Evolutionary conservation across 176 grass and related monocot species (phyloP).

Genomic region (Poa annua): DNA sequence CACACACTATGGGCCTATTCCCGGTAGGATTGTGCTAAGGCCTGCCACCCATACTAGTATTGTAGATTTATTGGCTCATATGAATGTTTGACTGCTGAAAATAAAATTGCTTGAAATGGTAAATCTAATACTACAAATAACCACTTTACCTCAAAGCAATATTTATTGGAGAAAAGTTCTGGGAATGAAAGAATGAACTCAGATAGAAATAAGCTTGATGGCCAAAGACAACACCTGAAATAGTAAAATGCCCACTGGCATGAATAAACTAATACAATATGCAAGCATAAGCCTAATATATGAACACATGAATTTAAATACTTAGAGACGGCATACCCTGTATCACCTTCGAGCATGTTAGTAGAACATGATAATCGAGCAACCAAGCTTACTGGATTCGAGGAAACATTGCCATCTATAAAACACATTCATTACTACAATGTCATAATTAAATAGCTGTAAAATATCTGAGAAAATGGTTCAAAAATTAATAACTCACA

Average conservation of each 20-base stretch:
- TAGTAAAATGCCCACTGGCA: constrained; percentile 30
- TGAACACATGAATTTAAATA: not conserved
- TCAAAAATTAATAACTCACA: constrained; percentile 50
- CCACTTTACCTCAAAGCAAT: constrained; percentile 72
- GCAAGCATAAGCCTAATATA: constrained; percentile 18
- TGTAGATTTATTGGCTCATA: not conserved
- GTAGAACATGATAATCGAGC: constrained; percentile 74
- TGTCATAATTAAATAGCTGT: constrained; percentile 16
- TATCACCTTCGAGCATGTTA: constrained; percentile 99
- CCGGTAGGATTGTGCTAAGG: not conserved
- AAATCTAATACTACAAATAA: constrained; percentile 27
- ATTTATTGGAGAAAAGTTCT: constrained; percentile 63
- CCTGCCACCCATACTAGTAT: not conserved
- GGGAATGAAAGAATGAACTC: constrained; percentile 83
- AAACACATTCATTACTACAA: constrained; percentile 6
- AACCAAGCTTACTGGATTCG: constrained; percentile 47
- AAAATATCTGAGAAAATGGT: not conserved
- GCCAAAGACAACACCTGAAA: constrained; percentile 90
- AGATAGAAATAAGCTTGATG: constrained; percentile 86
- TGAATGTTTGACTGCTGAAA: not conserved
- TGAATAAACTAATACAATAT: constrained; percentile 23
- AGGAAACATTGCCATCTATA: constrained; percentile 44
- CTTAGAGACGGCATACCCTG: constrained; percentile 64
- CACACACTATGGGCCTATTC: not conserved
- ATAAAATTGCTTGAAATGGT: not conserved